These are phyloP conservation scores for Aspergillus ibericus DNA, from an alignment of 2,329 filamentous ascomycete species.

Conservation along the genomic window DNA sequence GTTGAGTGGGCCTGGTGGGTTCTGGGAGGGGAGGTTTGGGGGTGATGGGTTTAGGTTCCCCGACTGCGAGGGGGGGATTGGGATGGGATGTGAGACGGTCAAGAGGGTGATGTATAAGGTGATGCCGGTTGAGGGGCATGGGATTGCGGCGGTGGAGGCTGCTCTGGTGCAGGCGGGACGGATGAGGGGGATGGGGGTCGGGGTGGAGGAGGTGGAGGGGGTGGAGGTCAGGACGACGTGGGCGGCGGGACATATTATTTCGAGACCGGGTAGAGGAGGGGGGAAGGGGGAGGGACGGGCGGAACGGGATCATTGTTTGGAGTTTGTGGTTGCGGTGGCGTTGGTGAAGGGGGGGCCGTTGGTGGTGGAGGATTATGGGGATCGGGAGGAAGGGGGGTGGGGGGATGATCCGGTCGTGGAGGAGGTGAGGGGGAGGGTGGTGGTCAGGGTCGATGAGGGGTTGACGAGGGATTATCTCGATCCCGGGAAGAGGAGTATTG, in stretches of 20 bases:
- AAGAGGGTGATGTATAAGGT: not conserved
- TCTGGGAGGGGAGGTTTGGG: not conserved
- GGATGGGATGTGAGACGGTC: not conserved
- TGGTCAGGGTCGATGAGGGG: slow-evolving; percentile 24
- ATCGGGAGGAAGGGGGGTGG: slow-evolving; percentile 29
- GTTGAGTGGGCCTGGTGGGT: not conserved
- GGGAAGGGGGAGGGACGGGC: slow-evolving; percentile 26
- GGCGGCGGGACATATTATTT: slow-evolving; percentile 35
- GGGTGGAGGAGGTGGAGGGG: slow-evolving; percentile 21
- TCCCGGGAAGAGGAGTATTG: slow-evolving; percentile 26
- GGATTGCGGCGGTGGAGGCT: not conserved
- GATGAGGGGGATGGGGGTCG: not conserved
- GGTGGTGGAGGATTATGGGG: slow-evolving; percentile 29
- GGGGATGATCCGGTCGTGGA: slow-evolving; percentile 20
- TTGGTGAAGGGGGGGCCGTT: slow-evolving; percentile 32
- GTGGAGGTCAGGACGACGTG: slow-evolving; percentile 32
- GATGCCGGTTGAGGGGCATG: not conserved
- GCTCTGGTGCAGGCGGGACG: not conserved
- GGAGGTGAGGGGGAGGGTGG: slow-evolving; percentile 27
- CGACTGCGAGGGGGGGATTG: not conserved
- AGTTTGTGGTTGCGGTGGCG: slow-evolving; percentile 35
- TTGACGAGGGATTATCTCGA: slow-evolving; percentile 36
- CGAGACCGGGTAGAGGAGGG: slow-evolving; percentile 27
- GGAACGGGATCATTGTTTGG: slow-evolving; percentile 40
- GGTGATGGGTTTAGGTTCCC: not conserved